A percentile compares a stretch with the other conserved stretches of the same genome.
These are phyloP conservation scores for Gracilaria vermiculophylla DNA, from an alignment of 23 red algal genomes.

Conservation along the genomic window DNA sequence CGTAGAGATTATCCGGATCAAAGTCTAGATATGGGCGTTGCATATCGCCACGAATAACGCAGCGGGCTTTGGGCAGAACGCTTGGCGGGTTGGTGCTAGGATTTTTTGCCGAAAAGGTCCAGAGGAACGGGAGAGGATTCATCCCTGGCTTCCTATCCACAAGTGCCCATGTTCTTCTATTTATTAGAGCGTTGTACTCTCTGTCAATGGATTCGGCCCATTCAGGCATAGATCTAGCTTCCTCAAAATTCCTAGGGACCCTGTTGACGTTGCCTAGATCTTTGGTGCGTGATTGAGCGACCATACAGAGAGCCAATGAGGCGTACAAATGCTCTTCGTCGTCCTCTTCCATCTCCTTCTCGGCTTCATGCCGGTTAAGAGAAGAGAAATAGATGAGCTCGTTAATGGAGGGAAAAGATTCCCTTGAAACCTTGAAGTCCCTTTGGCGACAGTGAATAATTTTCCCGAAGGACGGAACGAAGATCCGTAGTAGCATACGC, in stretches of 20 bases:
- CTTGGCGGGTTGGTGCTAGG: background rate
- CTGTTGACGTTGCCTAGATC: too few relatives aligned
- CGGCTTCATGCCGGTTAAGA: background rate
- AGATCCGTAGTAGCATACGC: background rate
- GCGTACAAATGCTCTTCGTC: background rate
- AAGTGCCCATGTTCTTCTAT: background rate
- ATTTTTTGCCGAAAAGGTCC: background rate
- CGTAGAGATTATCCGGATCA: background rate
- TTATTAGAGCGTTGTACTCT: background rate
- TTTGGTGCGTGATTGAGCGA: background rate
- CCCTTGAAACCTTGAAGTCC: background rate
- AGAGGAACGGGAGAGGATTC: background rate
- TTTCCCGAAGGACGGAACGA: background rate
- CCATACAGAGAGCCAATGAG: background rate
- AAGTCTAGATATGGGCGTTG: background rate
- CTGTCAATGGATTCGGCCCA: background rate
- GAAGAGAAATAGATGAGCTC: background rate
- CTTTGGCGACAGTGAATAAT: background rate
- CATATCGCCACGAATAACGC: background rate
- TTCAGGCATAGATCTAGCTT: background rate
- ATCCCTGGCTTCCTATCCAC: background rate
- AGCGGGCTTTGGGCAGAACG: background rate
- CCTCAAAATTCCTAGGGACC: background rate
- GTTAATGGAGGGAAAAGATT: background rate
- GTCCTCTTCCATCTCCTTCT: background rate